These are phyloP conservation scores for Xylariaceae sp. DNA, from an alignment of 2,329 filamentous ascomycete species.

Conservation along the genomic window DNA sequence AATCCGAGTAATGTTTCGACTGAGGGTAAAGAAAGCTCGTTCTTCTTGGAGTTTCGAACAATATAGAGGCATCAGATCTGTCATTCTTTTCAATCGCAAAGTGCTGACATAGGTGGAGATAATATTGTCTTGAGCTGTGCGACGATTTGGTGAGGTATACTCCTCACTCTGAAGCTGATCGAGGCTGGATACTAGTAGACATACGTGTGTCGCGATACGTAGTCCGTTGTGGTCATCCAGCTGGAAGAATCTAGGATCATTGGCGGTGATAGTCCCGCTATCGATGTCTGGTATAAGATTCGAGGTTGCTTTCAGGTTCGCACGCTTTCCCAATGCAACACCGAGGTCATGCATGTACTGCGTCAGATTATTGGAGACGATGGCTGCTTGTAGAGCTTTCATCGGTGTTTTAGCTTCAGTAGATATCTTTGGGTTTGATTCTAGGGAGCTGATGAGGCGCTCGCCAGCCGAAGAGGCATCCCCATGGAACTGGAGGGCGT, in stretches of 20 bases:
- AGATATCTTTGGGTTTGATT: constrained; percentile 59
- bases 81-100: constrained; percentile 72
- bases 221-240: constrained; percentile 67
- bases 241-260: constrained; percentile 56
- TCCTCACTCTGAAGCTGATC: constrained; percentile 58
- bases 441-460: constrained; percentile 66
- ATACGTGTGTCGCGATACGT: constrained; percentile 71
- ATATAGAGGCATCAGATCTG: constrained; percentile 85
- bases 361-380: constrained; percentile 69
- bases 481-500: constrained; percentile 68
- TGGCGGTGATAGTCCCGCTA: constrained; percentile 42
- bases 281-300: constrained; percentile 50
- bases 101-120: constrained; percentile 83
- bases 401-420: constrained; percentile 68
- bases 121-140: constrained; percentile 71
- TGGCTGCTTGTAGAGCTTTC: constrained; percentile 77
- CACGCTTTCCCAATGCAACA: constrained; percentile 53
- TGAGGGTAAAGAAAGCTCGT: constrained; percentile 73
- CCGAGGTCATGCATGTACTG: constrained; percentile 66
- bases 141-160: constrained; percentile 44
- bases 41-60: constrained; percentile 75
- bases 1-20: constrained; percentile 77
- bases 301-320: constrained; percentile 51
- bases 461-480: constrained; percentile 58
- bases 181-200: constrained; percentile 70